phyloP scores from a whole-genome alignment of 257 asterid species.

The Henckelia pumila region DNA sequence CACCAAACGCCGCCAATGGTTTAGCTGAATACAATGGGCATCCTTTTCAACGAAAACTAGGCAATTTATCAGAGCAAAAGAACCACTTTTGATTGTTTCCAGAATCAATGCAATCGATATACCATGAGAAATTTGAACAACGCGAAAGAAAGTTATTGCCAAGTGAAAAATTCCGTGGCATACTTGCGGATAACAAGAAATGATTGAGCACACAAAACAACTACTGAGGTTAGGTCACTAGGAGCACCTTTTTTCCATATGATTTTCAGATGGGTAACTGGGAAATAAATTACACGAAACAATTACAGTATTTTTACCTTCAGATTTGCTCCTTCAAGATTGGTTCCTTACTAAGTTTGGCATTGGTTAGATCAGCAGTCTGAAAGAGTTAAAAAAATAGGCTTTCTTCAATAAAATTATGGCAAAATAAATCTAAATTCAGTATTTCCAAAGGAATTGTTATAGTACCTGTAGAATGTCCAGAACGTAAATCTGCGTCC shows the following conservation, averaged over 20 bases:
- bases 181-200: constrained; percentile 4
- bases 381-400: constrained; percentile 36
- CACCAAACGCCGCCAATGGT: neutral
- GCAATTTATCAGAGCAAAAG: constrained; percentile 14
- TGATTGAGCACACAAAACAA: constrained; percentile 7
- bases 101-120: constrained; percentile 14
- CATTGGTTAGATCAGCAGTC: constrained; percentile 97
- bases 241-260: neutral
- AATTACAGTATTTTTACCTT: constrained; percentile 47
- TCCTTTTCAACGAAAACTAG: neutral
- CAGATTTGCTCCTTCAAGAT: constrained; percentile 94
- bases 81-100: constrained; percentile 11
- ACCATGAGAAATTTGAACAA: neutral
- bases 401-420: too few relatives aligned
- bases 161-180: constrained; percentile 17
- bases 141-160: neutral
- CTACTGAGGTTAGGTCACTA: neutral
- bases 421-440: constrained; percentile 20
- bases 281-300: constrained; percentile 14
- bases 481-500: constrained; percentile 92
- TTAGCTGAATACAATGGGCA: neutral
- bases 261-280: constrained; percentile 5
- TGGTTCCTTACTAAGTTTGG: constrained; percentile 97
- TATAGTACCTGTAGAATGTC: constrained; percentile 77
- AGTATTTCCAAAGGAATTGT: constrained; percentile 6